Conservation (phyloP, 2,329 filamentous ascomycete species). For the Ascochyta clinopodiicola region DNA sequence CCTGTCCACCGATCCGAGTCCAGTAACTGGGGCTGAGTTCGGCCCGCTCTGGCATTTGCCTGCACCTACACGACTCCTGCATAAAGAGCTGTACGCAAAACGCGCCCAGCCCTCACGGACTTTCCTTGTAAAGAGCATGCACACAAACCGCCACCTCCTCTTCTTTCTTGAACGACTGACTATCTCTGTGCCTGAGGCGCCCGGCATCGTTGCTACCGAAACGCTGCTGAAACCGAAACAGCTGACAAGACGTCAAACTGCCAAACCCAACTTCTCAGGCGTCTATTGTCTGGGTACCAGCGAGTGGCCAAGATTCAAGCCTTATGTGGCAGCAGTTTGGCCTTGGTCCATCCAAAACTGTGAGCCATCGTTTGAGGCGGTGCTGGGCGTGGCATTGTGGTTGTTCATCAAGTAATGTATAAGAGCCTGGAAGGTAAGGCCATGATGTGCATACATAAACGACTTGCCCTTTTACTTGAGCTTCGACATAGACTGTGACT, state of each 20-base stretch:
- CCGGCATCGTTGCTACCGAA: constrained; percentile 28
- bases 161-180: not conserved
- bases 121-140: not conserved
- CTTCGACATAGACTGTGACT: not conserved
- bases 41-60: not conserved
- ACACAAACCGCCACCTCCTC: not conserved
- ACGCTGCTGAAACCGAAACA: constrained; percentile 32
- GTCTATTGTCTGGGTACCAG: constrained; percentile 24
- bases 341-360: constrained; percentile 14
- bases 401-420: constrained; percentile 12
- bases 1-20: constrained; percentile 1
- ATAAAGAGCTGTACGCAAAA: not conserved
- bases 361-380: constrained; percentile 23
- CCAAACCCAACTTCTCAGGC: constrained; percentile 19
- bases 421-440: constrained; percentile 15
- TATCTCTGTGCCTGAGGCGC: constrained; percentile 15
- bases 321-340: constrained; percentile 12
- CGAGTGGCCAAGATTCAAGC: constrained; percentile 6
- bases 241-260: constrained; percentile 25
- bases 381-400: constrained; percentile 10
- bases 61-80: not conserved
- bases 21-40: not conserved
- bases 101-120: too few species aligned
- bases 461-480: not conserved
- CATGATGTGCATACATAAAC: not conserved